Evolutionary conservation across 1,139 yeast species (phyloP).

Genomic region (Magnusiomyces magnusii): DNA sequence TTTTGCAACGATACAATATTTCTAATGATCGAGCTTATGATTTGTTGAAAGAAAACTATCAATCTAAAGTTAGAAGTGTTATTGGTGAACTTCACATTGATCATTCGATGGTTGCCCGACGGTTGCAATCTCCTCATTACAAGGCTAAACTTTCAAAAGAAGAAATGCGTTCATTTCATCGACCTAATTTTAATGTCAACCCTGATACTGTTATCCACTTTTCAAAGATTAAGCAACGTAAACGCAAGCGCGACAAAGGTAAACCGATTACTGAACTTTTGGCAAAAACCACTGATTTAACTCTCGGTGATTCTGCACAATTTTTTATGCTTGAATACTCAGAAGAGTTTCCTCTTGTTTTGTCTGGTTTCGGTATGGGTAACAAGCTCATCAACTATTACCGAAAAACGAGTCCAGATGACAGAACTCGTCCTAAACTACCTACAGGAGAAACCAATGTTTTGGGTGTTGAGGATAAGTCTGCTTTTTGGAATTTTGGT

Average conservation of each 20-base stretch:
- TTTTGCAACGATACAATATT: conserved; percentile 51
- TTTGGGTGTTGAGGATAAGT: conserved; percentile 86
- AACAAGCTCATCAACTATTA: conserved; percentile 89
- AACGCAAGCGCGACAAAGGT: conserved; percentile 84
- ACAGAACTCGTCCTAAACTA: conserved; percentile 77
- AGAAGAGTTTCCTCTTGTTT: conserved; percentile 78
- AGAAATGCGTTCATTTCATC: conserved; percentile 72
- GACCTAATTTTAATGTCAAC: conserved; percentile 66
- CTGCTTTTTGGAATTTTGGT: conserved; percentile 99
- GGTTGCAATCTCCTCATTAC: conserved; percentile 87
- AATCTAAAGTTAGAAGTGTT: conserved; percentile 86
- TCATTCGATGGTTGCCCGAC: conserved; percentile 80
- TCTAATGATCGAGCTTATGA: conserved; percentile 89
- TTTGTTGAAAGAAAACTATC: conserved; percentile 73
- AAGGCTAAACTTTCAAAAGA: conserved; percentile 65
- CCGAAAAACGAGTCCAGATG: conserved; percentile 75
- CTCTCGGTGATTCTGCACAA: conserved; percentile 75
- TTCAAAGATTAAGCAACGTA: conserved; percentile 68
- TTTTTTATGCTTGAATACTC: conserved; percentile 79
- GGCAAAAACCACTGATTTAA: conserved; percentile 61
- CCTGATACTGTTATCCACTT: conserved; percentile 75
- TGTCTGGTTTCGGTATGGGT: conserved; percentile 94
- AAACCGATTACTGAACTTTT: conserved; percentile 71
- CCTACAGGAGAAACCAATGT: conserved; percentile 94
- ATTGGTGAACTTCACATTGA: conserved; percentile 88